Evolutionary conservation across 352 stramenopile genomes (phyloP).

Genomic region (Globisporangium nodosum): DNA sequence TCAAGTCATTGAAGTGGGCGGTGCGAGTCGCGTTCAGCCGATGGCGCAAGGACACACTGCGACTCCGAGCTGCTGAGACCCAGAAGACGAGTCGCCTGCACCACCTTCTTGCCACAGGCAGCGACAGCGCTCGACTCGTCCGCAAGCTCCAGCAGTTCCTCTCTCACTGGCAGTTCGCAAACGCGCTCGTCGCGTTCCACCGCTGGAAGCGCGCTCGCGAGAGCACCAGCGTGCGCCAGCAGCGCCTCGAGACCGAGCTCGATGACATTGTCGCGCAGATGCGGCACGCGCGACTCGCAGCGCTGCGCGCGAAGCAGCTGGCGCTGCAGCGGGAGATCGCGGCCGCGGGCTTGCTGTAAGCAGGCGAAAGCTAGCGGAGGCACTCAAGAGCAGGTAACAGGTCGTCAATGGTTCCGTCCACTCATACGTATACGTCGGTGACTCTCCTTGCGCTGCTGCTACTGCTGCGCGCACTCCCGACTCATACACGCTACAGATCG

Average conservation of each 20-base stretch:
- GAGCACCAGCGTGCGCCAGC: conserved; percentile 17
- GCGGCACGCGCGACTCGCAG: conserved; percentile 22
- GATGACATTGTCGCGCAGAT: conserved; percentile 25
- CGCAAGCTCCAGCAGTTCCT: conserved; percentile 18
- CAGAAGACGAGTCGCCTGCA: conserved; percentile 1
- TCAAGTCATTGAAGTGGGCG: not conserved
- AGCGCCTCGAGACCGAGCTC: conserved; percentile 22
- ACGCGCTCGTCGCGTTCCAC: conserved; percentile 27
- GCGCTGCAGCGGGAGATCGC: conserved; percentile 17
- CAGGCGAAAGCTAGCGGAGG: too few species aligned
- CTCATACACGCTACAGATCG: conserved; percentile 25
- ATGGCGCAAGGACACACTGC: not conserved
- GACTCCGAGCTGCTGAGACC: not conserved
- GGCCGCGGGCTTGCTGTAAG: too few species aligned
- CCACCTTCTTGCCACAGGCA: not conserved
- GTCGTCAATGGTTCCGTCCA: not conserved
- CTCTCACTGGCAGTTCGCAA: conserved; percentile 27
- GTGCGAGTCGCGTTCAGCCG: not conserved
- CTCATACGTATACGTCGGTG: not conserved
- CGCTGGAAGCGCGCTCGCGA: conserved; percentile 24
- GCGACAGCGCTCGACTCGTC: not conserved
- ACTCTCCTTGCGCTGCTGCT: too few species aligned
- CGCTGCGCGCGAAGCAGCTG: conserved; percentile 19
- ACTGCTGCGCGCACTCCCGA: too few species aligned
- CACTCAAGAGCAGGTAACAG: too few species aligned